These are phyloP conservation scores for Fusarium subglutinans DNA, from an alignment of 2,329 filamentous ascomycete species.

Conservation along the genomic window DNA sequence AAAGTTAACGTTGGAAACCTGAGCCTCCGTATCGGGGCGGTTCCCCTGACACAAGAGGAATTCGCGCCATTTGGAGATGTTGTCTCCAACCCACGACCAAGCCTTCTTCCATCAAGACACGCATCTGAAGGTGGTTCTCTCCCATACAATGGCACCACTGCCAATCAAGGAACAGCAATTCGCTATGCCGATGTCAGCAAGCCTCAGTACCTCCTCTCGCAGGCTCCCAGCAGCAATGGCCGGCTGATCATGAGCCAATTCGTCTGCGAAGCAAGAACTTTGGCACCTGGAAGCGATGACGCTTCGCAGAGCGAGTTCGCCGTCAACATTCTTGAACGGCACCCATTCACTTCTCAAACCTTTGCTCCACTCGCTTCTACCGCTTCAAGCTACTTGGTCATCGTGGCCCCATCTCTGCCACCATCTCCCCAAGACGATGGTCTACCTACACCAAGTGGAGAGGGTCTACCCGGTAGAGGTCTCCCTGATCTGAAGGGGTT, in stretches of 20 bases:
- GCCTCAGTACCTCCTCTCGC: constrained; percentile 75
- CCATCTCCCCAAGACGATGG: constrained; percentile 43
- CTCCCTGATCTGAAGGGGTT: constrained; percentile 77
- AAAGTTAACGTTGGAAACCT: constrained; percentile 38
- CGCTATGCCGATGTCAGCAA: constrained; percentile 86
- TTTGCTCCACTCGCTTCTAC: constrained; percentile 79
- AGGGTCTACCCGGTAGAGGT: constrained; percentile 65
- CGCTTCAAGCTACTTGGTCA: constrained; percentile 75
- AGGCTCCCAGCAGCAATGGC: constrained; percentile 65
- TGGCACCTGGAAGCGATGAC: constrained; percentile 26
- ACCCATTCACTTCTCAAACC: constrained; percentile 94
- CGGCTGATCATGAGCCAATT: constrained; percentile 86
- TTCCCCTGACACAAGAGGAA: constrained; percentile 71
- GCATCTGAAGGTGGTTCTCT: constrained; percentile 52
- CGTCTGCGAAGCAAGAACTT: constrained; percentile 67
- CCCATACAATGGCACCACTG: constrained; percentile 63
- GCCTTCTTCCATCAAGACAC: constrained; percentile 59
- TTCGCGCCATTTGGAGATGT: constrained; percentile 88
- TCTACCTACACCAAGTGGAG: constrained; percentile 43
- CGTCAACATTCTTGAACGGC: constrained; percentile 81
- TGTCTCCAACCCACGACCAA: constrained; percentile 75
- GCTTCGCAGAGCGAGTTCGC: constrained; percentile 56
- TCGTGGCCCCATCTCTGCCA: constrained; percentile 83
- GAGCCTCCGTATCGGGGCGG: constrained; percentile 59
- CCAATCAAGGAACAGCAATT: constrained; percentile 89